Evolutionary conservation across 2,329 filamentous ascomycete genomes (phyloP).

Genomic region (Verticillium dahliae): DNA sequence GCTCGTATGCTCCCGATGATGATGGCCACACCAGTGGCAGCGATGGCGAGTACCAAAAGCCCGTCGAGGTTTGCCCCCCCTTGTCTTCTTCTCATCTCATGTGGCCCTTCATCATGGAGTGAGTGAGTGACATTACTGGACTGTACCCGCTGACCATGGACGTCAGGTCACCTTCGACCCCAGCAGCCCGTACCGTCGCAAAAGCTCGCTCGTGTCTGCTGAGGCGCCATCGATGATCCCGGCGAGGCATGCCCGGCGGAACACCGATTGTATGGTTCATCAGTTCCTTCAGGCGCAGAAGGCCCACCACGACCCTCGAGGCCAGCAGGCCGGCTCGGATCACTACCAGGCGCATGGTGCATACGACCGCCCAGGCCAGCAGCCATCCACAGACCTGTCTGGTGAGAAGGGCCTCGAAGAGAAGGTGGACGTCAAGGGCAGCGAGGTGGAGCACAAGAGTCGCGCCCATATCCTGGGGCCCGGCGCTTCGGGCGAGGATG

Average conservation of each 20-base stretch:
- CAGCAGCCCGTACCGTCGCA: constrained; percentile 54
- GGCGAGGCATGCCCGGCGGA: constrained; percentile 20
- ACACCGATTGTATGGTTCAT: constrained; percentile 59
- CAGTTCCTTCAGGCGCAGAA: constrained; percentile 54
- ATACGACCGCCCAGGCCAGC: constrained; percentile 13
- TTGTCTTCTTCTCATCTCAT: not conserved
- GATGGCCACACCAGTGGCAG: constrained; percentile 37
- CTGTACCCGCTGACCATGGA: not conserved
- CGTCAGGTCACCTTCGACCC: constrained; percentile 57
- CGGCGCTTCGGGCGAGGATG: constrained; percentile 33
- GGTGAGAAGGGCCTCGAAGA: constrained; percentile 19
- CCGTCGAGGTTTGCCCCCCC: constrained; percentile 40
- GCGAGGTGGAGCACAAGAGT: constrained; percentile 49
- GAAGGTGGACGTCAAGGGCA: constrained; percentile 27
- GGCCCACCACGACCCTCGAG: not conserved
- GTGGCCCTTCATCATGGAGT: not conserved
- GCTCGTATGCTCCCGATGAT: constrained; percentile 21
- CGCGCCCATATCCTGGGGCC: constrained; percentile 53
- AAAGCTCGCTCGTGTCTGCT: constrained; percentile 55
- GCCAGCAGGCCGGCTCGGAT: not conserved
- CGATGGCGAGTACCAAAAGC: constrained; percentile 40
- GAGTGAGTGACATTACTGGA: not conserved
- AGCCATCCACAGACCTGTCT: constrained; percentile 14
- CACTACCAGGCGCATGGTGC: constrained; percentile 21
- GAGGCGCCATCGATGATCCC: constrained; percentile 31